These are phyloP conservation scores for Phycomyces blakesleeanus DNA, from an alignment of 192 early-diverging fungal species.

Conservation along the genomic window DNA sequence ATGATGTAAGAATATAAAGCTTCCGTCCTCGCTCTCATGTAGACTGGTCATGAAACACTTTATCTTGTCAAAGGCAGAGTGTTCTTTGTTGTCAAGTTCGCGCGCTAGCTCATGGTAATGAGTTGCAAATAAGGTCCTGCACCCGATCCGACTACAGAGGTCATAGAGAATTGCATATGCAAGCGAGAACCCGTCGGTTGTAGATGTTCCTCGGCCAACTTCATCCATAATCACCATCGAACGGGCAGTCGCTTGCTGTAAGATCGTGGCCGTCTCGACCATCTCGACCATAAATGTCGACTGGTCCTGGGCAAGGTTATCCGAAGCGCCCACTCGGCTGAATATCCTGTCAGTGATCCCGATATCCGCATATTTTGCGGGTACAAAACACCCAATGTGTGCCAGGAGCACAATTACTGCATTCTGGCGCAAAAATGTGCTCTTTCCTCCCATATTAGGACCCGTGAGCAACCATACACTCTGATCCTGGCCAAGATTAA, in stretches of 20 bases:
- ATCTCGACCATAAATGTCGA: constrained; percentile 82
- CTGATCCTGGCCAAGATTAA: constrained; percentile 45
- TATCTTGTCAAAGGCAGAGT: constrained; percentile 6
- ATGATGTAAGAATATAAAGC: constrained; percentile 25
- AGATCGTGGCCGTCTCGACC: constrained; percentile 78
- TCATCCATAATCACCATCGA: constrained; percentile 89
- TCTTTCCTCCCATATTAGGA: constrained; percentile 91
- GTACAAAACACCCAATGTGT: constrained; percentile 81
- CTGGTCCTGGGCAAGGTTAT: constrained; percentile 26
- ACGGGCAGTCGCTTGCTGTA: constrained; percentile 63
- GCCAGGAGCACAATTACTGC: constrained; percentile 78
- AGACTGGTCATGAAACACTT: constrained; percentile 21
- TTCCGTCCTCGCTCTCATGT: constrained; percentile 12
- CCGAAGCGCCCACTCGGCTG: constrained; percentile 22
- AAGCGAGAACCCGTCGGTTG: constrained; percentile 65
- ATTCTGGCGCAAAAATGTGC: constrained; percentile 80
- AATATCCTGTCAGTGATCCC: constrained; percentile 52
- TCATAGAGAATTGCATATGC: constrained; percentile 65
- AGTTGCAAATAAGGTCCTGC: constrained; percentile 72
- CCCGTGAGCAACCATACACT: constrained; percentile 79
- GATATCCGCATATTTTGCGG: constrained; percentile 75
- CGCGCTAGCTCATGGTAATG: constrained; percentile 73
- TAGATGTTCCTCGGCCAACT: constrained; percentile 72
- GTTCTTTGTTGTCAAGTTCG: neutral
- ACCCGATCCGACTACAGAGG: constrained; percentile 50